phyloP scores from a whole-genome alignment of 78 protist species.

The Polysphondylium violaceum region DNA sequence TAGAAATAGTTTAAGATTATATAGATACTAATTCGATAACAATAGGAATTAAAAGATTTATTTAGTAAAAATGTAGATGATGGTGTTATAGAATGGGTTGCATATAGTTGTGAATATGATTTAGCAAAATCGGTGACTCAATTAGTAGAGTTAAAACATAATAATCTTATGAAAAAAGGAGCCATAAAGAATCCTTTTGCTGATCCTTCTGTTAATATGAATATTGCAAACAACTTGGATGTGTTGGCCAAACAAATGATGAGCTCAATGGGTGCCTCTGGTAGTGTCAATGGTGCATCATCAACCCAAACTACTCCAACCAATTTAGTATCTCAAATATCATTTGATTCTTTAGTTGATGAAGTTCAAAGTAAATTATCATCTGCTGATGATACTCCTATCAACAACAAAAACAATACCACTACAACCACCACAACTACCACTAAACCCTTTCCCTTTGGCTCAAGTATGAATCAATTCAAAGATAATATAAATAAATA shows the following conservation, averaged over 20 bases:
- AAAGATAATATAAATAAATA: too few relatives aligned
- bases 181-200: not conserved
- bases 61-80: slow-evolving; percentile 50
- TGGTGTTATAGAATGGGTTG: slow-evolving; percentile 83
- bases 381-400: not conserved
- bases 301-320: slow-evolving; percentile 34
- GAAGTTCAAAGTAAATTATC: slow-evolving; percentile 27
- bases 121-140: slow-evolving; percentile 53
- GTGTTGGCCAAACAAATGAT: slow-evolving; percentile 2
- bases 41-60: slow-evolving; percentile 64
- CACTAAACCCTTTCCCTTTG: too few relatives aligned
- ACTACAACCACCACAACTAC: too few relatives aligned
- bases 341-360: slow-evolving; percentile 26
- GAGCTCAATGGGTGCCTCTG: not conserved
- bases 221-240: slow-evolving; percentile 11
- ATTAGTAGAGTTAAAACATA: slow-evolving; percentile 59
- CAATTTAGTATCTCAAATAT: slow-evolving; percentile 10
- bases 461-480: too few relatives aligned
- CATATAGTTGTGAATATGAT: slow-evolving; percentile 56
- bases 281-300: not conserved
- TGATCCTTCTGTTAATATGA: not conserved
- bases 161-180: slow-evolving; percentile 30
- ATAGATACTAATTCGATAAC: not conserved
- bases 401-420: not conserved
- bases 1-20: not conserved